Base-by-base conservation (phyloP, 192 early-diverging fungal genomes). In the Mortierella alpina region DNA sequence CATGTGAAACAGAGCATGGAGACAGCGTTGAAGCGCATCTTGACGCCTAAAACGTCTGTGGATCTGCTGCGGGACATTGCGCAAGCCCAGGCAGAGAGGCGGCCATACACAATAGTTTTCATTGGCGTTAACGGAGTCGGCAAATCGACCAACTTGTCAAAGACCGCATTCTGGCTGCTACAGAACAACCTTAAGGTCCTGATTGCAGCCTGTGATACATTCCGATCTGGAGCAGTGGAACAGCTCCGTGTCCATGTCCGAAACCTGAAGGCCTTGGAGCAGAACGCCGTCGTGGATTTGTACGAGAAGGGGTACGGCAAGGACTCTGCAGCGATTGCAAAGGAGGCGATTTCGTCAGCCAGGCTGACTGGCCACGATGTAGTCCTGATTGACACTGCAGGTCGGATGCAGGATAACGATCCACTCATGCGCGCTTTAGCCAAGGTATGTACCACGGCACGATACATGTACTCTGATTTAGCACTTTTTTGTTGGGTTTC, bases 391-490 rank as follows among this genome's bases (percentile, higher is more conserved):
- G 97, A 98, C 74, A 98, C 97, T 5, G 97, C 97, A 7, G 97
- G 97, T 2, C 90, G 97, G 48, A 98, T 98, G 97, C 97, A 98
- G 81, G 97, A 98, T 74, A 98, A 98, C 69, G 97, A 97, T 84
- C 97, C 97, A 9, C 79, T 98, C 73, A 98, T 98, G 97, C 90
- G 97, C 15, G 95, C 97, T 0, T 86, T 98, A 63, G 92, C 97
- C 31, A 98, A 98, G 83, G 90, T 92, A 78, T 3, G 51, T 18
- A 8, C 18, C 31, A 31, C 31, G 1, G 31, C 31, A 31, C 31
- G 31, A 31, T 31, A 31, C 31, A 31, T 31, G 31, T 31, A 31
- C 62, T 44, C 68, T 59, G 55, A 31, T 45, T 40, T 20, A 23
- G 40, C 47, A 15, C 9, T 20, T 17, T 17, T 50, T 53, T 59